These are phyloP conservation scores for Morella rubra DNA, from an alignment of 306 rosid genomes.

Conservation along the genomic window DNA sequence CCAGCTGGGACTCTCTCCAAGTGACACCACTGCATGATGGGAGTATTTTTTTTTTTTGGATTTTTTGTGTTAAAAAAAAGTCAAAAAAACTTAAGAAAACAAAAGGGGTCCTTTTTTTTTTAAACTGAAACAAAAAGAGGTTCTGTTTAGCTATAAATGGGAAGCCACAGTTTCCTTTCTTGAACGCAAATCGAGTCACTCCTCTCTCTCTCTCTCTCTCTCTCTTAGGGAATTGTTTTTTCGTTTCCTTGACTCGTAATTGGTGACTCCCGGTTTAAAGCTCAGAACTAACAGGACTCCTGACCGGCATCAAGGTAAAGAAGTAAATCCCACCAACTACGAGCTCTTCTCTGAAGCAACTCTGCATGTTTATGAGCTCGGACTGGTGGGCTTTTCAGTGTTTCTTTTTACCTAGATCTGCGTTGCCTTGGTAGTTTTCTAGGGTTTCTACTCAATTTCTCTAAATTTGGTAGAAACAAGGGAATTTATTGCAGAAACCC, in stretches of 20 bases:
- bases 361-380: slow-evolving; percentile 6
- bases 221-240: neutral
- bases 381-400: slow-evolving; percentile 5
- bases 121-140: neutral
- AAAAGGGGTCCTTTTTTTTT: too few species aligned
- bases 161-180: slow-evolving; percentile 24
- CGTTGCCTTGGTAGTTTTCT: neutral
- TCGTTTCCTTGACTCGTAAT: neutral
- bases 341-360: neutral
- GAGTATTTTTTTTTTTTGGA: neutral
- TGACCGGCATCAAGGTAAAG: neutral
- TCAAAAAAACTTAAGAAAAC: neutral
- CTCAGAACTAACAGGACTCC: neutral
- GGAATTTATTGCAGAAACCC: neutral
- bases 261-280: neutral
- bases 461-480: neutral
- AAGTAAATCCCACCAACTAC: neutral
- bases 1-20: neutral
- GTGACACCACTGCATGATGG: too few species aligned
- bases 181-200: neutral
- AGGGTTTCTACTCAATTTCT: slow-evolving; percentile 12
- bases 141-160: slow-evolving; percentile 29
- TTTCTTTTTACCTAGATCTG: neutral
- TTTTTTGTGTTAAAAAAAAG: neutral
- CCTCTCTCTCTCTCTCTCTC: neutral